Base-by-base conservation (phyloP, 1,284 basidiomycete genomes). In the Papiliotrema laurentii region DNA sequence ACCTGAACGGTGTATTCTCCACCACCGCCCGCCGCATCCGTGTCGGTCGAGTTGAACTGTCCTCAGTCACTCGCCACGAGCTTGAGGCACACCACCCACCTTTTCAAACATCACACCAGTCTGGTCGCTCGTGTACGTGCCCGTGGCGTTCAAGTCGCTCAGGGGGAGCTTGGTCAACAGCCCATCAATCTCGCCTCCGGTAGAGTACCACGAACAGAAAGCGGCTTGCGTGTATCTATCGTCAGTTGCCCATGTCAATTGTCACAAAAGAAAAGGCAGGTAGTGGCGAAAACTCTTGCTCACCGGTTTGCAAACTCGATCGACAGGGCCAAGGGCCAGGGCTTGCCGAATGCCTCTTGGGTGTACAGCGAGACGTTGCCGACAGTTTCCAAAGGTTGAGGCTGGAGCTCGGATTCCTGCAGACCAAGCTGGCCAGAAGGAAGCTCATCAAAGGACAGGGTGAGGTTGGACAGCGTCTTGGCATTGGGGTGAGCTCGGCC, bases 91-190 rank as follows among this genome's bases (percentile, higher is more conserved):
- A 11, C 4, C n/a, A 43, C 51, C 51, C 22, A 69, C 66, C 68
- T 94, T 94, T 66, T 94, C 90, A 63, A 87, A 93, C 87, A 92
- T 92, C 82, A 91, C 63, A 9, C 73, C 72, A 19, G 59, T 56
- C 26, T 56, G 52, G 30, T 63, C 63, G 26, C 51, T 59, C 16
- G 61, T 51, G 37, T 55, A 71, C 2, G 63, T 69, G 76, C 81
- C 77, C 0, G 85, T 90, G 0, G 86, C 78, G 62, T 89, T 88
- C 50, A 94, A 77, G 62, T 87, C 81, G 18, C 77, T 72, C 43
- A 83, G 75, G 0, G 89, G 81, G 16, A 92, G 77, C 55, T 82
- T 79, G 19, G 83, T 78, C 9, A 92, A 72, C 25, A 90, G 24
- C 14, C 79, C 80, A 2, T 81, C 78, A 43, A 94, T 85, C 5